phyloP scores from a whole-genome alignment of 495 filamentous ascomycete species.

The Hyaloscypha finlandica region DNA sequence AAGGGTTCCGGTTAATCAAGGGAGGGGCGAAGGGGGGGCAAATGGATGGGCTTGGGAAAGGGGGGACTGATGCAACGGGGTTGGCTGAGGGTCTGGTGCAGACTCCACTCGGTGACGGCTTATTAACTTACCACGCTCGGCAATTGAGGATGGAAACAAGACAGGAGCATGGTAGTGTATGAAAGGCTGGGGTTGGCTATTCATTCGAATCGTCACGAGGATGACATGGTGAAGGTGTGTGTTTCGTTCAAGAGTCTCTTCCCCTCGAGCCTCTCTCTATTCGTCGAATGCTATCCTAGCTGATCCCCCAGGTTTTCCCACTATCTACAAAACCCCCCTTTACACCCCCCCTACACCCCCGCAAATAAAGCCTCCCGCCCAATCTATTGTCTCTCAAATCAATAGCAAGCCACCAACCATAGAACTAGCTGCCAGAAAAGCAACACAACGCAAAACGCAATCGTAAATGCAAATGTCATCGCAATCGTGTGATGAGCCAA shows the following conservation, averaged over 20 bases:
- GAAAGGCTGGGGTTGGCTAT: not conserved
- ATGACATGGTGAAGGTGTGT: not conserved
- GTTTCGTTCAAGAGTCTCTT: not conserved
- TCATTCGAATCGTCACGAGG: not conserved
- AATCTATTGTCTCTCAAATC: not conserved
- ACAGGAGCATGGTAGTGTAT: not conserved
- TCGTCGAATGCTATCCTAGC: not conserved
- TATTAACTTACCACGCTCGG: not conserved
- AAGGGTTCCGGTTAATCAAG: too few species aligned
- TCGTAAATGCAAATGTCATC: conserved; percentile 11
- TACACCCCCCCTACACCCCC: not conserved
- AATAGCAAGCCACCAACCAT: not conserved
- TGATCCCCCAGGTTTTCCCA: not conserved
- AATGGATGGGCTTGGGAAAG: too few species aligned
- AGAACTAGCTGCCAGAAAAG: conserved; percentile 1
- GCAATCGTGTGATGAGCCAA: not conserved
- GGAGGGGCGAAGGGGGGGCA: too few species aligned
- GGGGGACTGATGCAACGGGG: too few species aligned
- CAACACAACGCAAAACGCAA: not conserved
- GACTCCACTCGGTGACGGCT: not conserved
- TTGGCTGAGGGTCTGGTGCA: too few species aligned
- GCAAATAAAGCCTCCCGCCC: not conserved
- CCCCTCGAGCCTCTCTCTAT: not conserved
- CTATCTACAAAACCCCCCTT: conserved; percentile 3
- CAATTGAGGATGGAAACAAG: not conserved